These are phyloP conservation scores for Lichtheimia ramosa DNA, from an alignment of 371 early-diverging fungal genomes.

Conservation along the genomic window DNA sequence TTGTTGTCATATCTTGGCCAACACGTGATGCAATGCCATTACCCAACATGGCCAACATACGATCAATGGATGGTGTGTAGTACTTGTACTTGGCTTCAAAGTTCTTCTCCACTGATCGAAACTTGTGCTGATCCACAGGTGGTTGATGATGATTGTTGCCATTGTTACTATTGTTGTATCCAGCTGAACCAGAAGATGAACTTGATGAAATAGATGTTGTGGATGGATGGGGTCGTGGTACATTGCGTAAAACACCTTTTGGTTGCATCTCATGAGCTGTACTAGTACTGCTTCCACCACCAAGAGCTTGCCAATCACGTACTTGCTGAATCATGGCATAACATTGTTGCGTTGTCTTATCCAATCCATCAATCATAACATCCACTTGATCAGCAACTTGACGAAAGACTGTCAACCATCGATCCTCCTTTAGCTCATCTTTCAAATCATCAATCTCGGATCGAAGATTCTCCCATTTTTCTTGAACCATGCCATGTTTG, in stretches of 20 bases:
- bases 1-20: slow-evolving; percentile 38
- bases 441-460: slow-evolving; percentile 53
- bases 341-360: slow-evolving; percentile 57
- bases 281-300: not conserved
- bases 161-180: slow-evolving; percentile 2
- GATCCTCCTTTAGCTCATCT: slow-evolving; percentile 59
- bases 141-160: slow-evolving; percentile 9
- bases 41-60: slow-evolving; percentile 61
- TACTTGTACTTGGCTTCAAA: slow-evolving; percentile 67
- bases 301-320: slow-evolving; percentile 20
- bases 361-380: slow-evolving; percentile 61
- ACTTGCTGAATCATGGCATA: slow-evolving; percentile 51
- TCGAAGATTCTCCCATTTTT: slow-evolving; percentile 49
- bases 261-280: slow-evolving; percentile 6
- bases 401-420: slow-evolving; percentile 58
- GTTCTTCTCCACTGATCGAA: slow-evolving; percentile 54
- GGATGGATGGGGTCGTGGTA: slow-evolving; percentile 18
- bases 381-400: slow-evolving; percentile 61
- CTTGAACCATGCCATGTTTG: slow-evolving; percentile 38
- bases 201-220: slow-evolving; percentile 19
- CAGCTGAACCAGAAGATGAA: slow-evolving; percentile 15
- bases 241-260: slow-evolving; percentile 19
- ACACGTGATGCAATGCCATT: slow-evolving; percentile 56
- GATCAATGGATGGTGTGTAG: slow-evolving; percentile 58
- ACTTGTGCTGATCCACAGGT: slow-evolving; percentile 45